These are phyloP conservation scores for Penicillium bovifimosum DNA, from an alignment of 495 filamentous ascomycete genomes.

Conservation along the genomic window DNA sequence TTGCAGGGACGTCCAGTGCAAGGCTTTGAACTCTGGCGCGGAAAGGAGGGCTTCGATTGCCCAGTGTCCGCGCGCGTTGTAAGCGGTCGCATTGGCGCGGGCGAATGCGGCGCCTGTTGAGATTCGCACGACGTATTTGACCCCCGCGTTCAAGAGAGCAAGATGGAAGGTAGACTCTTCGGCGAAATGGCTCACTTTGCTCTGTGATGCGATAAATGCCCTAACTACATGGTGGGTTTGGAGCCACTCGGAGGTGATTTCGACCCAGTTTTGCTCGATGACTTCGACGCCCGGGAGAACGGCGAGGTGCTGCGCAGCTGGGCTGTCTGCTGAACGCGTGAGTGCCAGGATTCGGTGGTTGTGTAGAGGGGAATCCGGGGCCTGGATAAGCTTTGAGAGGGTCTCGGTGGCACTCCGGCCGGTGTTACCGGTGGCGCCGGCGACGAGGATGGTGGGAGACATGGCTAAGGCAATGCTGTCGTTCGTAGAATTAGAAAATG, in stretches of 20 bases:
- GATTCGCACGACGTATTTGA: constrained; percentile 46
- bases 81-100: constrained; percentile 30
- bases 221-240: constrained; percentile 32
- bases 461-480: too few relatives aligned
- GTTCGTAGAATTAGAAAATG: too few relatives aligned
- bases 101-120: constrained; percentile 42
- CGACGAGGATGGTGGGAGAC: constrained; percentile 16
- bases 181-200: constrained; percentile 34
- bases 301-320: constrained; percentile 32
- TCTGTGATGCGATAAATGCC: constrained; percentile 41
- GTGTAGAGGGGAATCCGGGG: too few relatives aligned
- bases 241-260: constrained; percentile 40
- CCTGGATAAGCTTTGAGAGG: constrained; percentile 27
- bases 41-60: constrained; percentile 38
- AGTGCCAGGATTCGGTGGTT: constrained; percentile 37
- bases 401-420: constrained; percentile 29
- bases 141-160: constrained; percentile 33
- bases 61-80: constrained; percentile 44
- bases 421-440: constrained; percentile 38
- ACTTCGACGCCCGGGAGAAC: constrained; percentile 35
- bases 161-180: constrained; percentile 39
- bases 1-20: constrained; percentile 47
- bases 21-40: constrained; percentile 29
- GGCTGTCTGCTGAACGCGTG: constrained; percentile 29
- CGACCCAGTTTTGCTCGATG: constrained; percentile 39